phyloP scores from a whole-genome alignment of 208 protist species.

The Trypanosoma grayi region DNA sequence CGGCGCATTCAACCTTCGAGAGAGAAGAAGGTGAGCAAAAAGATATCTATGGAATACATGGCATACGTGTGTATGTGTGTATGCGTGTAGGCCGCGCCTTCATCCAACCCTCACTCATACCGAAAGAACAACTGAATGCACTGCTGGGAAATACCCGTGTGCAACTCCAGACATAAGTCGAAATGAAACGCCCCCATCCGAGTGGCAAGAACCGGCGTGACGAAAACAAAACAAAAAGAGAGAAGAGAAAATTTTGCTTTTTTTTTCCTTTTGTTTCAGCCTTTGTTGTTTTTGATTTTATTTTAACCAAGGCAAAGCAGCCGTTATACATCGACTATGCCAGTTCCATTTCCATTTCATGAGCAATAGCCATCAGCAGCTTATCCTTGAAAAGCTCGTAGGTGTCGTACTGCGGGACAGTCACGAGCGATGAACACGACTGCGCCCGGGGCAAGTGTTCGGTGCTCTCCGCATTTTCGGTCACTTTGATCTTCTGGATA shows the following conservation, averaged over 20 bases:
- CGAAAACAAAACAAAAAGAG: not conserved
- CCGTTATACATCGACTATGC: conserved; percentile 50
- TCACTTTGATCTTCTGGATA: conserved; percentile 65
- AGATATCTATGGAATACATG: not conserved
- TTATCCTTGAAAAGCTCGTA: conserved; percentile 80
- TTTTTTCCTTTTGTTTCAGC: no score
- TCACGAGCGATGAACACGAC: conserved; percentile 88
- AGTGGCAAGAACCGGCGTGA: not conserved
- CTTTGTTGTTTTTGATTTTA: no score
- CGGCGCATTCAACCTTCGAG: conserved; percentile 1
- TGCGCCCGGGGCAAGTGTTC: conserved; percentile 86
- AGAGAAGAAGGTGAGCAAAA: conserved; percentile 8
- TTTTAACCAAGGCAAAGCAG: no score
- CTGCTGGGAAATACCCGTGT: no score
- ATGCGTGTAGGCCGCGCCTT: not conserved
- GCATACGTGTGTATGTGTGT: not conserved
- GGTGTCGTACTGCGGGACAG: conserved; percentile 76
- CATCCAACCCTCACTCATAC: no score
- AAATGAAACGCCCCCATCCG: conserved; percentile 10
- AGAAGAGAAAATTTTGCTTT: conserved; percentile 2
- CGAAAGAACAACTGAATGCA: no score
- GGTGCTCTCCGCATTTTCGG: conserved; percentile 72
- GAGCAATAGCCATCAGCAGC: conserved; percentile 68
- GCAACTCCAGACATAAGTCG: not conserved
- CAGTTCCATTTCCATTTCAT: conserved; percentile 91